Conservation (phyloP, 495 filamentous ascomycete species). For the Sabuloglossum arenarium region DNA sequence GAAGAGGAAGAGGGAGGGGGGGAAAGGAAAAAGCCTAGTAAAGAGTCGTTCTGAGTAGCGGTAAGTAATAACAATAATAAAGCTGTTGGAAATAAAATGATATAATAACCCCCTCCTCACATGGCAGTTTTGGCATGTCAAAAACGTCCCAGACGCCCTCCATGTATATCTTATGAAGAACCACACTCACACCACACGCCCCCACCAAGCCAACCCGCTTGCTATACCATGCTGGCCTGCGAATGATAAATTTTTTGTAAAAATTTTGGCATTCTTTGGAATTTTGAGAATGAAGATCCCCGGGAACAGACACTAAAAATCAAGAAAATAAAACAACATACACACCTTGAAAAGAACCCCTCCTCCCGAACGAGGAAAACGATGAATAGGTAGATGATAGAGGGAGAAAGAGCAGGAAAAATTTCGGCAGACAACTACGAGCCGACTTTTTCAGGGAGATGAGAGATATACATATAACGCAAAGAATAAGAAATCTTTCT, state of each 20-base stretch:
- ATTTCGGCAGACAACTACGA: neutral
- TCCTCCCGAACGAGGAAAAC: neutral
- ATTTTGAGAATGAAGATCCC: neutral
- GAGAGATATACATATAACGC: neutral
- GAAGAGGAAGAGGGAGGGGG: too few relatives aligned
- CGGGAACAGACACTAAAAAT: neutral
- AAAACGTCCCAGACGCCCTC: neutral
- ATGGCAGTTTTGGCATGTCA: too few relatives aligned
- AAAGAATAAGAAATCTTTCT: neutral
- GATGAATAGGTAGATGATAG: neutral
- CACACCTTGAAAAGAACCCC: neutral
- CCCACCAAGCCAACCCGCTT: neutral
- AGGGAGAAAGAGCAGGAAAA: neutral
- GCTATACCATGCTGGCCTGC: neutral
- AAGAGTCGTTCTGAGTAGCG: too few relatives aligned
- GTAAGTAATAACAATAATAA: too few relatives aligned
- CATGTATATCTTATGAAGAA: neutral
- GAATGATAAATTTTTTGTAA: too few relatives aligned
- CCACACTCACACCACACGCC: neutral
- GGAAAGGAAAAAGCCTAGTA: too few relatives aligned
- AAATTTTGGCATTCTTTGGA: too few relatives aligned
- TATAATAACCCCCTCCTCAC: too few relatives aligned
- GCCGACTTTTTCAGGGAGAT: neutral
- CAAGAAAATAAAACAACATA: neutral
- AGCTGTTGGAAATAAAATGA: too few relatives aligned